These are phyloP conservation scores for Aspergillus ibericus DNA, from an alignment of 2,329 filamentous ascomycete species.

Conservation along the genomic window DNA sequence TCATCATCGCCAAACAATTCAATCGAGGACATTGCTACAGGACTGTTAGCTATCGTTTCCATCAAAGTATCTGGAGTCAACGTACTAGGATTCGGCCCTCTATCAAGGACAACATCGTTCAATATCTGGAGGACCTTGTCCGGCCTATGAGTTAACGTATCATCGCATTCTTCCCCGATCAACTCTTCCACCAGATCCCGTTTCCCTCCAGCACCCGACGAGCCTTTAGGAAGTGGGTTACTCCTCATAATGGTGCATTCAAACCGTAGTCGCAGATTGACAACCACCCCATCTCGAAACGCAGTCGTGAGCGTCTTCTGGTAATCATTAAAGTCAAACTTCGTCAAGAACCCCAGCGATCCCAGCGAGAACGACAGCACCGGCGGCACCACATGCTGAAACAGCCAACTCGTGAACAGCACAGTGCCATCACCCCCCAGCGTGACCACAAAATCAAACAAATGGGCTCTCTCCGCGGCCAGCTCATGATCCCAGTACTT, in stretches of 20 bases:
- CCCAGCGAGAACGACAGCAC: constrained; percentile 89
- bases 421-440: constrained; percentile 96
- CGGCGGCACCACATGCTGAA: constrained; percentile 91
- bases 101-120: constrained; percentile 95
- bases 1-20: constrained; percentile 95
- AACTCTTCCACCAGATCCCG: constrained; percentile 85
- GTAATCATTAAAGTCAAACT: constrained; percentile 86
- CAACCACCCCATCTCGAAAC: constrained; percentile 80
- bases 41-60: neutral
- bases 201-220: constrained; percentile 34
- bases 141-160: constrained; percentile 80
- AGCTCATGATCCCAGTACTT: constrained; percentile 82
- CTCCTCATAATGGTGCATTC: constrained; percentile 89
- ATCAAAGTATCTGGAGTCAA: constrained; percentile 15
- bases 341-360: constrained; percentile 91
- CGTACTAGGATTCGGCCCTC: constrained; percentile 88
- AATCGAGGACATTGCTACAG: constrained; percentile 78
- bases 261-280: constrained; percentile 83
- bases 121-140: constrained; percentile 85
- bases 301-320: constrained; percentile 67
- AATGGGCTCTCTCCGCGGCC: constrained; percentile 74
- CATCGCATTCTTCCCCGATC: constrained; percentile 80
- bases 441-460: constrained; percentile 91
- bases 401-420: constrained; percentile 92
- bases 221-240: constrained; percentile 35